These are phyloP conservation scores for Fusarium avenaceum DNA, from an alignment of 2,329 filamentous ascomycete species.

Conservation along the genomic window DNA sequence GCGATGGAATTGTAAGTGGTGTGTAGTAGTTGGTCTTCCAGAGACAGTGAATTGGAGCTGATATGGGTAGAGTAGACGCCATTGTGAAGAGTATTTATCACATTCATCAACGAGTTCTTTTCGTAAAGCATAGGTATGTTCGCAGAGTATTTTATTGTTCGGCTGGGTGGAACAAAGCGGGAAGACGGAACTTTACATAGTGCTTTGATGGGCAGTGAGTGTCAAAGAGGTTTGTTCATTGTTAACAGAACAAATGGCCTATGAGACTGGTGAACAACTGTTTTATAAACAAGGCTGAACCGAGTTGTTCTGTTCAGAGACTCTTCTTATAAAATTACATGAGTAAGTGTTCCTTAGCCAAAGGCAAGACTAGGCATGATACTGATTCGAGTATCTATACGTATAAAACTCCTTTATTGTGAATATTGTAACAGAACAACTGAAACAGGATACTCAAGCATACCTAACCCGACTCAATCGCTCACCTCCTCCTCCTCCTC, in stretches of 20 bases:
- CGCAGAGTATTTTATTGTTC: neutral
- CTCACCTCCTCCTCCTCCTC: neutral
- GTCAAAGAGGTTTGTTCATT: slow-evolving; percentile 14
- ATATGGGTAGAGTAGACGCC: neutral
- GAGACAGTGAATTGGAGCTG: slow-evolving; percentile 1
- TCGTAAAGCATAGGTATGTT: neutral
- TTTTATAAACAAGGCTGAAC: neutral
- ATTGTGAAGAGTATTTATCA: slow-evolving; percentile 9
- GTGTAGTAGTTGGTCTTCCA: neutral
- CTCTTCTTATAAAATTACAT: neutral
- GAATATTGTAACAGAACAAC: neutral
- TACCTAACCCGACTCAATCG: neutral
- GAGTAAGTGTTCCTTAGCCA: neutral
- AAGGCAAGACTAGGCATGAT: neutral
- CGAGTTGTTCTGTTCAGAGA: neutral
- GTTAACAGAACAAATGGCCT: neutral
- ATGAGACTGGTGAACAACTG: neutral
- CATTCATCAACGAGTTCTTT: neutral
- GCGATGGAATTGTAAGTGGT: neutral
- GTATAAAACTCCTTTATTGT: neutral
- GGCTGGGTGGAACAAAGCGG: slow-evolving; percentile 7
- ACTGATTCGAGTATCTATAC: neutral
- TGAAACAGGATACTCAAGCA: neutral
- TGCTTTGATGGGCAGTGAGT: neutral
- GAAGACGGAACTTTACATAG: neutral